Conservation (phyloP, 257 asterid species). For the Verbascum thapsus region DNA sequence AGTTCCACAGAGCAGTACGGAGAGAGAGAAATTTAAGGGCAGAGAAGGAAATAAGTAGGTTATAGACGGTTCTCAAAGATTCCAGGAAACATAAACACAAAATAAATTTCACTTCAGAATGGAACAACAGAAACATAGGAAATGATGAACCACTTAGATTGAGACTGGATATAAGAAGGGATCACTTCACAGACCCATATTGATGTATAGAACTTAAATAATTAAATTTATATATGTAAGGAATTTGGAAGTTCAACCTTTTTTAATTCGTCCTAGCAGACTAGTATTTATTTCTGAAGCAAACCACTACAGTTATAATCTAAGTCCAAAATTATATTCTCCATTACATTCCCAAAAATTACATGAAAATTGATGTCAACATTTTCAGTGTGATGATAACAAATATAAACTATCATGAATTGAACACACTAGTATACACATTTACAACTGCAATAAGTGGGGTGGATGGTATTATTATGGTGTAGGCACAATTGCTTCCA, state of each 20-base stretch:
- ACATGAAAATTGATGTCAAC: slow-evolving; percentile 13
- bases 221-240: slow-evolving; percentile 3
- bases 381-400: slow-evolving; percentile 3
- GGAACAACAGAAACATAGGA: slow-evolving; percentile 2
- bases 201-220: background rate
- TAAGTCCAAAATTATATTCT: slow-evolving; percentile 4
- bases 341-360: slow-evolving; percentile 7
- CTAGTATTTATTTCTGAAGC: slow-evolving; percentile 7
- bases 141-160: background rate
- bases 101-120: background rate
- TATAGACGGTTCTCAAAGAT: background rate
- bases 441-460: too few relatives aligned
- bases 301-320: background rate
- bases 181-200: background rate
- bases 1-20: slow-evolving; percentile 28
- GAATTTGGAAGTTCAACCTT: background rate
- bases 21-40: background rate
- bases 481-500: slow-evolving; percentile 1
- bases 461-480: background rate
- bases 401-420: slow-evolving; percentile 6
- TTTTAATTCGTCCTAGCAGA: background rate
- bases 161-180: slow-evolving; percentile 13
- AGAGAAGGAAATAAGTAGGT: slow-evolving; percentile 8
- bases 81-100: slow-evolving; percentile 12
- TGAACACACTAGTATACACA: slow-evolving; percentile 3